Evolutionary conservation across 2,329 filamentous ascomycete genomes (phyloP).

Genomic region (Fusarium sp.): DNA sequence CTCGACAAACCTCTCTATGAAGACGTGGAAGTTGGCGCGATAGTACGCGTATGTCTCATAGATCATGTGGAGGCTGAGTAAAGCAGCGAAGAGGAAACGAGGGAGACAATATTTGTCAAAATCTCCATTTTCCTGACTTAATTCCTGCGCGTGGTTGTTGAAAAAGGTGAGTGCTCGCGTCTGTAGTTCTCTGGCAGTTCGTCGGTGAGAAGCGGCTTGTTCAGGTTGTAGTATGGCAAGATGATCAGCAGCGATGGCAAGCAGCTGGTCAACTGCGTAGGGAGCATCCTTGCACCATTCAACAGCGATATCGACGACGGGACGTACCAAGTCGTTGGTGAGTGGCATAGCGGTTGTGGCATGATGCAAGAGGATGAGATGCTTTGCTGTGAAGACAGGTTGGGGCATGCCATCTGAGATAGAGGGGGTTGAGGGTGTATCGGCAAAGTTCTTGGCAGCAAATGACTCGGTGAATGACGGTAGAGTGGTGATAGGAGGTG

Average conservation of each 20-base stretch:
- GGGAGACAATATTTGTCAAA: slow-evolving; percentile 47
- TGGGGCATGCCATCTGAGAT: slow-evolving; percentile 16
- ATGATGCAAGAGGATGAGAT: slow-evolving; percentile 53
- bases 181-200: slow-evolving; percentile 55
- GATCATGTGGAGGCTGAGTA: slow-evolving; percentile 57
- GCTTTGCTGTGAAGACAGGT: slow-evolving; percentile 48
- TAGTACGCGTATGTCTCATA: slow-evolving; percentile 56
- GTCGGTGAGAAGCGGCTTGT: slow-evolving; percentile 35
- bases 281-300: slow-evolving; percentile 48
- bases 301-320: slow-evolving; percentile 46
- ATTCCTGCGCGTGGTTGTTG: slow-evolving; percentile 46
- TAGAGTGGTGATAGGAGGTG: slow-evolving; percentile 30
- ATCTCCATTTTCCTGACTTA: slow-evolving; percentile 19
- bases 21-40: slow-evolving; percentile 49
- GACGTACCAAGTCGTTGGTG: slow-evolving; percentile 33
- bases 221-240: slow-evolving; percentile 38
- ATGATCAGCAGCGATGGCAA: slow-evolving; percentile 57
- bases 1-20: slow-evolving; percentile 53
- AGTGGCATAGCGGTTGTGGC: slow-evolving; percentile 43
- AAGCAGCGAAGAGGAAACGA: slow-evolving; percentile 55
- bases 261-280: slow-evolving; percentile 57
- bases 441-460: slow-evolving; percentile 18
- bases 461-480: slow-evolving; percentile 39
- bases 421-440: slow-evolving; percentile 22
- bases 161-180: slow-evolving; percentile 53